phyloP scores from a whole-genome alignment of 2,329 filamentous ascomycete species.

The Aureobasidium sp. region DNA sequence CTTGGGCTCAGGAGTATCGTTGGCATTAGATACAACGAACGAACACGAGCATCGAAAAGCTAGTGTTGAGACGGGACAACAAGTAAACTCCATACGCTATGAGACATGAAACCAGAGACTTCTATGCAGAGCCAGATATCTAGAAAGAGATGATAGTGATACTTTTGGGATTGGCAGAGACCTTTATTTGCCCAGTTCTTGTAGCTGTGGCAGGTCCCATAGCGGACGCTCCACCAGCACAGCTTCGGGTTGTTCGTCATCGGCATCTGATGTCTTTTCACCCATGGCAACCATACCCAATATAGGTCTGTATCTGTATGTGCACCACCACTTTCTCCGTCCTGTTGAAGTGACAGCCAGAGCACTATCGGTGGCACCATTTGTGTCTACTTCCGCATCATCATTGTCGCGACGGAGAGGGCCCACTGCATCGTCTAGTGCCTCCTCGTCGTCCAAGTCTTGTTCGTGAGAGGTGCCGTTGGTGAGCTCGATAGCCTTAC shows the following conservation, averaged over 20 bases:
- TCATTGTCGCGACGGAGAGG: constrained; percentile 29
- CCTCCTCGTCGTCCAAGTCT: constrained; percentile 34
- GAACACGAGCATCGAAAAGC: no score
- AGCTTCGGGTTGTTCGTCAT: constrained; percentile 56
- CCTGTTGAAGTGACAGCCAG: constrained; percentile 20
- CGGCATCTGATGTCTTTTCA: constrained; percentile 38
- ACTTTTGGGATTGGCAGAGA: not conserved
- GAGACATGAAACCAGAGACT: not conserved
- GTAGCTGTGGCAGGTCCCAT: constrained; percentile 18
- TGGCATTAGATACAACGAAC: no score
- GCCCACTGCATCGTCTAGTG: constrained; percentile 35
- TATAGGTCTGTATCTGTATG: constrained; percentile 91
- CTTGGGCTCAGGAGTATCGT: no score
- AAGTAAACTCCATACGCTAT: constrained; percentile 9
- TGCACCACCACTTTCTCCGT: constrained; percentile 59
- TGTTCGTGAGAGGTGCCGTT: constrained; percentile 27
- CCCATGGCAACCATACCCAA: constrained; percentile 61
- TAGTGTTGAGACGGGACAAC: not conserved
- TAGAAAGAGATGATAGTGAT: not conserved
- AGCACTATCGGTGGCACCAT: constrained; percentile 22
- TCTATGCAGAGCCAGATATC: not conserved
- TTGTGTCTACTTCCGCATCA: constrained; percentile 23
- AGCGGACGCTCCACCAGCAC: constrained; percentile 76
- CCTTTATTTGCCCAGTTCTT: constrained; percentile 12
- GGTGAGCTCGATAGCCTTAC: constrained; percentile 21